Evolutionary conservation across 2,329 filamentous ascomycete genomes (phyloP).

Genomic region (Hansfordia pulvinata): DNA sequence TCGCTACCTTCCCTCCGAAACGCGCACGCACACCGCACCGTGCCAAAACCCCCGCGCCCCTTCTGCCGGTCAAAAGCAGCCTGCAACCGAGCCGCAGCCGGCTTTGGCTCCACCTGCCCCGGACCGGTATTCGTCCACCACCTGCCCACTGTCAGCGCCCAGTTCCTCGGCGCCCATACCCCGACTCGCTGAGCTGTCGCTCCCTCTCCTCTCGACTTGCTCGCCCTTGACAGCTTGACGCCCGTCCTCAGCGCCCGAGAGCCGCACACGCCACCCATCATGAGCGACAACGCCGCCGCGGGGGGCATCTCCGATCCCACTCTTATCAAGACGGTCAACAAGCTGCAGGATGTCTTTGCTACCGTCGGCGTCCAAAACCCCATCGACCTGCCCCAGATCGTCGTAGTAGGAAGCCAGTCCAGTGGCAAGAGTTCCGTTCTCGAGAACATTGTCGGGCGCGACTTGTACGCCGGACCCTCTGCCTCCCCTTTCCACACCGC

Average conservation of each 20-base stretch:
- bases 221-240: background rate
- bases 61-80: too few species aligned
- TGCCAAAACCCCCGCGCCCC: too few species aligned
- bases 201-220: too few species aligned
- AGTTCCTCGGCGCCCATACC: too few species aligned
- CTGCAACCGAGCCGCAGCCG: too few species aligned
- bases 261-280: constrained; percentile 7
- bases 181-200: too few species aligned
- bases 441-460: constrained; percentile 96
- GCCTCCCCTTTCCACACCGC: too few species aligned
- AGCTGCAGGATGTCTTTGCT: constrained; percentile 97
- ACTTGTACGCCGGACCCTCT: constrained; percentile 61
- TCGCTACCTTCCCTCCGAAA: too few species aligned
- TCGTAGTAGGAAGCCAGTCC: constrained; percentile 94
- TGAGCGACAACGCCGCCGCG: constrained; percentile 23
- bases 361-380: constrained; percentile 98
- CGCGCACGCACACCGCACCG: too few species aligned
- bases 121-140: too few species aligned
- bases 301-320: constrained; percentile 54
- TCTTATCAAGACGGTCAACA: constrained; percentile 81
- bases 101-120: too few species aligned
- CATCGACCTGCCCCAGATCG: constrained; percentile 97
- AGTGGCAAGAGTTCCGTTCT: constrained; percentile 98
- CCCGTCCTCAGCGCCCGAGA: background rate
- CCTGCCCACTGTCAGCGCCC: too few species aligned